phyloP scores from a whole-genome alignment of 495 filamentous ascomycete genomes.

The Penicillium macrosclerotiorum region DNA sequence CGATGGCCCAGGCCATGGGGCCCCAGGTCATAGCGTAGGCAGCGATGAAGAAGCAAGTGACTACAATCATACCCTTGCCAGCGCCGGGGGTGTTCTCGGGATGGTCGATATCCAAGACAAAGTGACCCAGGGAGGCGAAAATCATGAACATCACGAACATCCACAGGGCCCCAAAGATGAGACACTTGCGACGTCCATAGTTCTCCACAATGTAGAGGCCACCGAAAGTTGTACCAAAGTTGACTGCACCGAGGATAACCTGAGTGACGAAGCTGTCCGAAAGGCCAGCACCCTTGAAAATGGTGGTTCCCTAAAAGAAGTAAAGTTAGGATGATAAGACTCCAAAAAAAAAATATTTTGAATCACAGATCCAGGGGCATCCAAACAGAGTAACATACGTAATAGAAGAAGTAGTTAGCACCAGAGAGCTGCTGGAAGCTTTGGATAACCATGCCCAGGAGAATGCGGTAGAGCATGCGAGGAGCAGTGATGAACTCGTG shows the following conservation, averaged over 20 bases:
- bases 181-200: constrained; percentile 64
- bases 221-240: constrained; percentile 68
- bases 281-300: constrained; percentile 69
- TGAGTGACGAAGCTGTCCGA: constrained; percentile 68
- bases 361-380: constrained; percentile 43
- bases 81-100: constrained; percentile 57
- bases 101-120: constrained; percentile 53
- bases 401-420: constrained; percentile 79
- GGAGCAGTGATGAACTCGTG: constrained; percentile 68
- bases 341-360: background rate
- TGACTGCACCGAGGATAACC: constrained; percentile 71
- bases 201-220: constrained; percentile 70
- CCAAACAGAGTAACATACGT: constrained; percentile 61
- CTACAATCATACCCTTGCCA: constrained; percentile 73
- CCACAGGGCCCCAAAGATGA: constrained; percentile 64
- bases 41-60: constrained; percentile 64
- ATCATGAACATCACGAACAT: constrained; percentile 72
- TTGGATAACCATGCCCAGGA: constrained; percentile 67
- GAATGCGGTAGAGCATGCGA: constrained; percentile 69
- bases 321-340: background rate
- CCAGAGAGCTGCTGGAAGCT: constrained; percentile 67
- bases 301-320: constrained; percentile 69
- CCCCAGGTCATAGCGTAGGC: constrained; percentile 67
- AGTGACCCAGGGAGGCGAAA: constrained; percentile 68
- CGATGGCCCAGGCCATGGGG: constrained; percentile 75